Base-by-base conservation (phyloP, 805 yeast genomes). In the Lachancea quebecensis region DNA sequence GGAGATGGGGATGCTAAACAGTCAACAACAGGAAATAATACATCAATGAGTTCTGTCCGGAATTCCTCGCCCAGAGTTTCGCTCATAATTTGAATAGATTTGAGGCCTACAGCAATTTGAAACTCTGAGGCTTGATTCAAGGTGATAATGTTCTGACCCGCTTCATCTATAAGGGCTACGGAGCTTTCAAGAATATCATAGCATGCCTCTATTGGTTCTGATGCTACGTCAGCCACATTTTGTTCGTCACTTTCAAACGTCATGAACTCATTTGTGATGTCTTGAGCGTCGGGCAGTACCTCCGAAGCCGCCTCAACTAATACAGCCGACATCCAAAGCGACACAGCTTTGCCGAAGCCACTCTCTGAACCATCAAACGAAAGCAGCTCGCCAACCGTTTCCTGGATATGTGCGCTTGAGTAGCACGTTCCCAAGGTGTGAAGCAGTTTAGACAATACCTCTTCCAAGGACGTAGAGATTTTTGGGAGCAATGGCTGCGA, bases 1-100 rank as follows among this genome's bases (percentile, higher is more conserved):
- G 71, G 60, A 51, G 77, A 64, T 14, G 73, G 50, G 6, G 80
- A 78, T 0, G 95, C 88, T 32, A 91, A 65, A 34, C 79, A 74
- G 41, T 86, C 89, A 21, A 90, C 71, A 0, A 89, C 72, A 0
- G 91, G 84, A 53, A 79, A 86, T 7, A 93, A 60, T 45, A 75
- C 72, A 49, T 87, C 95, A 49, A 86, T 76, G 29, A 91, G 62
- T 46, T 83, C 84, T 14, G 69, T 69, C 35, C 72, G 55, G 54
- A 80, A 78, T 1, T 67, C 72, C 1, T 51, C 42, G 1, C 68
- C 68, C 49, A 56, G 49, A 6, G 49, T 16, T 2, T 38, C 39
- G 28, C 53, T 45, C 28, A 54, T 43, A 1, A 39, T 33, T 29
- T 51, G 48, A n/a, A 60, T 51, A 0, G 60, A 37, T 28, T 48